Percentiles rank a stretch among this genome's conserved stretches.
Conservation (phyloP, 2,329 filamentous ascomycete genomes). For the Achaetomium macrosporum region DNA sequence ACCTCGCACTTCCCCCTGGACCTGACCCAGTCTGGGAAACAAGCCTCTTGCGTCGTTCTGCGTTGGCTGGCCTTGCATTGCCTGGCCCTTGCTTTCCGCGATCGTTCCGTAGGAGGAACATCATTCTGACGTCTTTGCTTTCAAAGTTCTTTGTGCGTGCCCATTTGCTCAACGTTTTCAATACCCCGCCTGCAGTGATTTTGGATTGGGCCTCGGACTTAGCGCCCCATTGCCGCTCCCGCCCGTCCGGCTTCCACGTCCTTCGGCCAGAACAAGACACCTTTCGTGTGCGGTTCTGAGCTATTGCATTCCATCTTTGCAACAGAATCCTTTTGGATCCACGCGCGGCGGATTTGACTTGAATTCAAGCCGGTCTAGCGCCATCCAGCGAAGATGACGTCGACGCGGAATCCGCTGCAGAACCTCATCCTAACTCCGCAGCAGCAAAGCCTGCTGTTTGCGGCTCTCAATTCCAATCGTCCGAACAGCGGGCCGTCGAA, state of each 20-base stretch:
- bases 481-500: constrained; percentile 33
- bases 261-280: not conserved
- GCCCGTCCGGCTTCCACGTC: not conserved
- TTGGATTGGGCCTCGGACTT: not conserved
- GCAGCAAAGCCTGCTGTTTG: constrained; percentile 70
- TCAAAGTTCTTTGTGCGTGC: not conserved
- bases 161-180: not conserved
- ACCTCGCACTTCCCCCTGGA: too few relatives aligned
- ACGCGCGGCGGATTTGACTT: not conserved
- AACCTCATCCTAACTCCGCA: constrained; percentile 67
- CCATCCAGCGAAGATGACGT: constrained; percentile 41
- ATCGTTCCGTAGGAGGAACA: too few relatives aligned
- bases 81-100: too few relatives aligned
- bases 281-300: not conserved
- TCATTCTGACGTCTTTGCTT: not conserved
- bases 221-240: not conserved
- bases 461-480: constrained; percentile 68
- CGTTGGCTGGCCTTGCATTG: too few relatives aligned
- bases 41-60: too few relatives aligned
- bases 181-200: not conserved
- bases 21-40: too few relatives aligned
- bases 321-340: not conserved
- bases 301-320: too few relatives aligned
- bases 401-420: constrained; percentile 42
- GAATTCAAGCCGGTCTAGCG: not conserved